Percentiles rank a stretch among this genome's conserved stretches.
Conservation (phyloP, 2,329 filamentous ascomycete species). For the Akanthomyces lecanii region DNA sequence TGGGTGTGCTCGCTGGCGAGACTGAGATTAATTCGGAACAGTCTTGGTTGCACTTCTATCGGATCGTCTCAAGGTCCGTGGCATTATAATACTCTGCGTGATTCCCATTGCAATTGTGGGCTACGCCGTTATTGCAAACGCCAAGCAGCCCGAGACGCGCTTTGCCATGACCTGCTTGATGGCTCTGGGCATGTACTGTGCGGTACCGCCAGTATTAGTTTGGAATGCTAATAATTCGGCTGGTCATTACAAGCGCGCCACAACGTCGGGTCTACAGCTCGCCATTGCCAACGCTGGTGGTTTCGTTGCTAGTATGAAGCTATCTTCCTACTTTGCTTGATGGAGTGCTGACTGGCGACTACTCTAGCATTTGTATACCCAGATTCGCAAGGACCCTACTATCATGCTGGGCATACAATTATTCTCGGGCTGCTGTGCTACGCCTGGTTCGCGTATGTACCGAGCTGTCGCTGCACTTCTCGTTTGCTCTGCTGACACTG, state of each 20-base stretch:
- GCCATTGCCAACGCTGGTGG: conserved; percentile 64
- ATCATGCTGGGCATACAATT: conserved; percentile 57
- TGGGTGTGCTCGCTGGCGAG: too few relatives aligned
- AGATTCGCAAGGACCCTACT: conserved; percentile 50
- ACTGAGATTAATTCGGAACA: neutral
- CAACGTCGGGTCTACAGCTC: conserved; percentile 60
- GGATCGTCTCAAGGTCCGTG: conserved; percentile 56
- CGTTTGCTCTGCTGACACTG: neutral
- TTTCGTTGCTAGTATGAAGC: conserved; percentile 53
- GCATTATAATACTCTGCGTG: conserved; percentile 58
- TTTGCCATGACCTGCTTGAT: conserved; percentile 67
- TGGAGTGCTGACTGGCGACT: neutral
- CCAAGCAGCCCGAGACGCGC: conserved; percentile 45
- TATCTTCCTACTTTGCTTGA: neutral
- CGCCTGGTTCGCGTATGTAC: conserved; percentile 60
- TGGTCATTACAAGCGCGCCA: conserved; percentile 66
- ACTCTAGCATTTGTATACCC: conserved; percentile 55
- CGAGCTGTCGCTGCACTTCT: neutral
- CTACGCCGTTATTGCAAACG: conserved; percentile 59
- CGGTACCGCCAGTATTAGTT: conserved; percentile 58
- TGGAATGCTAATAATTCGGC: conserved; percentile 67
- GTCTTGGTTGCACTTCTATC: conserved; percentile 55
- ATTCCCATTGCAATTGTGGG: conserved; percentile 61
- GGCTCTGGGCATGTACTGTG: conserved; percentile 60
- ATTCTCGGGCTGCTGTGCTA: conserved; percentile 56